Percentiles rank a stretch among this genome's conserved stretches.
These are phyloP conservation scores for Ramichloridium luteum DNA, from an alignment of 2,329 filamentous ascomycete species.

Conservation along the genomic window DNA sequence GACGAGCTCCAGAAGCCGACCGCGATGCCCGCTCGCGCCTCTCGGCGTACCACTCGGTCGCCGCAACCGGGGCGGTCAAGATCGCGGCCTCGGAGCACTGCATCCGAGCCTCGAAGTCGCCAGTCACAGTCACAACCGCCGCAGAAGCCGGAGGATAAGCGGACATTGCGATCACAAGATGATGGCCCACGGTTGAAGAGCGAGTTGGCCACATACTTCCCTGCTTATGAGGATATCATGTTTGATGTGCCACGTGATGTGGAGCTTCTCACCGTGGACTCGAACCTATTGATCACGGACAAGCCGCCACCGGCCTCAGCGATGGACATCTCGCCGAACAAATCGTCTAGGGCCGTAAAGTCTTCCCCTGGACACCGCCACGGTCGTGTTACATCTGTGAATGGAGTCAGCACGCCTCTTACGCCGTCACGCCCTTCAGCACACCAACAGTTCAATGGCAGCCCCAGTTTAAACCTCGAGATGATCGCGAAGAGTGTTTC, in stretches of 20 bases:
- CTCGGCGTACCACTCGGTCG: conserved; percentile 7
- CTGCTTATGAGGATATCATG: conserved; percentile 88
- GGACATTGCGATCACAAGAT: conserved; percentile 78
- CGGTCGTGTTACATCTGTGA: conserved; percentile 7
- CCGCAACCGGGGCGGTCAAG: conserved; percentile 8
- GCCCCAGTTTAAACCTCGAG: conserved; percentile 14
- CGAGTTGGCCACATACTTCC: conserved; percentile 80
- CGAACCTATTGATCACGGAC: conserved; percentile 21
- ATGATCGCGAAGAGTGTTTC: conserved; percentile 19
- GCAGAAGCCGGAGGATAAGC: conserved; percentile 42
- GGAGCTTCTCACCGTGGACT: conserved; percentile 40
- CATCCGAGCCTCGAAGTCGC: conserved; percentile 4
- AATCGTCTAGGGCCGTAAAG: conserved; percentile 5
- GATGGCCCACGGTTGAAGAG: conserved; percentile 74
- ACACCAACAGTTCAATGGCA: conserved; percentile 12
- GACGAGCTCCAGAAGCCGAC: conserved; percentile 11
- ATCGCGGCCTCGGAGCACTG: background rate
- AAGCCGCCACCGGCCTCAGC: conserved; percentile 10
- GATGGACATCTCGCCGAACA: conserved; percentile 8
- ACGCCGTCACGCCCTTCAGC: conserved; percentile 10
- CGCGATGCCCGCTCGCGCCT: conserved; percentile 7
- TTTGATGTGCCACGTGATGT: conserved; percentile 66
- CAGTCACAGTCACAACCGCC: conserved; percentile 15
- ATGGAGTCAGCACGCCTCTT: conserved; percentile 8
- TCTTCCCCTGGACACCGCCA: conserved; percentile 1